Conservation (phyloP, 169 alveolate species). For the Plasmodium gonderi region DNA sequence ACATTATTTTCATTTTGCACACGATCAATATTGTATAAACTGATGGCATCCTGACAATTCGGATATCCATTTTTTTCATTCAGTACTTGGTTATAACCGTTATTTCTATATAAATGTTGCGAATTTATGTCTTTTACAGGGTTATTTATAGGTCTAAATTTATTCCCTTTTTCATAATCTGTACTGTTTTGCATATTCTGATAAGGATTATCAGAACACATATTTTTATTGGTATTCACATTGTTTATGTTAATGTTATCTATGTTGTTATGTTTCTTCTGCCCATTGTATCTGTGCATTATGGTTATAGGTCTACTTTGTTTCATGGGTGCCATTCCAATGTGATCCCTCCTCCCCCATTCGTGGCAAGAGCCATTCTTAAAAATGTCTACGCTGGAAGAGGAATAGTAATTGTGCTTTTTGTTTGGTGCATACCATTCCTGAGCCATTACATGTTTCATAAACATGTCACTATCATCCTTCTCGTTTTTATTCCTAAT, state of each 20-base stretch:
- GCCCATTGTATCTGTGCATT: neutral
- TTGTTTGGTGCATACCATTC: neutral
- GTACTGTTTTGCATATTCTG: neutral
- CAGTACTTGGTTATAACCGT: neutral
- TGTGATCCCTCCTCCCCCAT: neutral
- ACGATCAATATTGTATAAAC: neutral
- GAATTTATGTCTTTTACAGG: neutral
- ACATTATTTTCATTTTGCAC: constrained; percentile 1
- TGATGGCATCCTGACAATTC: neutral
- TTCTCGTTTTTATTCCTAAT: neutral
- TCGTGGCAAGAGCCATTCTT: neutral
- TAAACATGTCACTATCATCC: neutral
- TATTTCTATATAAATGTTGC: neutral
- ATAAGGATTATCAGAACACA: neutral
- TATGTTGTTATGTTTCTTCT: neutral
- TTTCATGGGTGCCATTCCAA: neutral
- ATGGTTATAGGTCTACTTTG: neutral
- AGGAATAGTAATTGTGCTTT: neutral
- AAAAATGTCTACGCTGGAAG: neutral
- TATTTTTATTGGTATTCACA: neutral
- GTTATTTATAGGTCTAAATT: neutral
- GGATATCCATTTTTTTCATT: neutral
- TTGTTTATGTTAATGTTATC: neutral
- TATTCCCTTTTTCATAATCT: constrained; percentile 9
- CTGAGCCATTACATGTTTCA: neutral